Conservation (phyloP, 23 red algal genomes). For the Gracilaria vermiculophylla region DNA sequence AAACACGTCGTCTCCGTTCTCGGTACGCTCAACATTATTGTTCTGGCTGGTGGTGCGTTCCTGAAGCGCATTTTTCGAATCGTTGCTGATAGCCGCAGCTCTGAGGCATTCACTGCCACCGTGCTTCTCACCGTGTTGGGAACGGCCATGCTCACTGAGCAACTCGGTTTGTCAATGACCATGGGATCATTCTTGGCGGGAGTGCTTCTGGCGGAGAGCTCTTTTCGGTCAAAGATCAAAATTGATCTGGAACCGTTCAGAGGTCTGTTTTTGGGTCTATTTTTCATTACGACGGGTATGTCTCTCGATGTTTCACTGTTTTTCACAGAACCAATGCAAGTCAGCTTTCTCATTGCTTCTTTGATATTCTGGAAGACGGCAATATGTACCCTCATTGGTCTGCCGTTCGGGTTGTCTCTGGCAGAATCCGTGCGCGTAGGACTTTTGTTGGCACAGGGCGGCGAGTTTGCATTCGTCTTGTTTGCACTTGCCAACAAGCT, state of each 20-base stretch:
- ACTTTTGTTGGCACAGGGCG: constrained; percentile 88
- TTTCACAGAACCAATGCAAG: constrained; percentile 56
- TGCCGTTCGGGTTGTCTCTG: constrained; percentile 78
- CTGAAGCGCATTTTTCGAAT: constrained; percentile 81
- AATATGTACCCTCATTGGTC: constrained; percentile 68
- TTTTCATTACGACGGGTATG: constrained; percentile 99
- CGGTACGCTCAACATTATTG: constrained; percentile 63
- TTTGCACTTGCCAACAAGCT: constrained; percentile 89
- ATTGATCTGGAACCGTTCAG: constrained; percentile 96
- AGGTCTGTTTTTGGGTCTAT: constrained; percentile 92
- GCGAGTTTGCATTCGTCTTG: constrained; percentile 97
- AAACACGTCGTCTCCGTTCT: constrained; percentile 52
- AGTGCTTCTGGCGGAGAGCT: constrained; percentile 86
- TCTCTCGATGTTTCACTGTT: constrained; percentile 77
- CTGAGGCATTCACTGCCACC: constrained; percentile 89
- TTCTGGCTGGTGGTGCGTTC: constrained; percentile 72
- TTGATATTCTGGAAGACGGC: constrained; percentile 79
- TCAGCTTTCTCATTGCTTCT: constrained; percentile 77
- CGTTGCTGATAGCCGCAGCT: constrained; percentile 76
- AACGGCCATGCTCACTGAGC: constrained; percentile 86
- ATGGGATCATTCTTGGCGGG: constrained; percentile 95
- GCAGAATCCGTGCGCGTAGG: constrained; percentile 86
- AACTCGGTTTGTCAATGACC: constrained; percentile 92
- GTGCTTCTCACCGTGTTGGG: constrained; percentile 94
- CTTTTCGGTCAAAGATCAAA: constrained; percentile 83